Evolutionary conservation across 2,329 filamentous ascomycete species (phyloP), one percentile per base, ranked within the genome.

Genomic region (Neofusicoccum parvum): DNA sequence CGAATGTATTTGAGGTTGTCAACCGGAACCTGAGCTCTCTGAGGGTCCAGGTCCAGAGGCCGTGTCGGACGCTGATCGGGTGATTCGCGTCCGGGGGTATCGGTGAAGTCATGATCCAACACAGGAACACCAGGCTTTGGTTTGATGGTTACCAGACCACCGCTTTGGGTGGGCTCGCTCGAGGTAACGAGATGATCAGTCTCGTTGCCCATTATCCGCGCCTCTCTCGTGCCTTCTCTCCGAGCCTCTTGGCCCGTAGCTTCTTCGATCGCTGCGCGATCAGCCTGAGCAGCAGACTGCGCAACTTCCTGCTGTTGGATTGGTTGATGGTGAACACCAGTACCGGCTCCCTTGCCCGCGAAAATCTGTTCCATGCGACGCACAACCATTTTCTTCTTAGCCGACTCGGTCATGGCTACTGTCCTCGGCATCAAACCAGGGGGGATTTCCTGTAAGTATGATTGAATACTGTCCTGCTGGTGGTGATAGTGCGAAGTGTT

Each of bases 1-100:
- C 88, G 87, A 69, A 93, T 91, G 72, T 93, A 94, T 7, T 91
- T 84, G 76, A 95, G 88, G 68, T 95, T 96, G 1, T 95, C 91
- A 0, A 84, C 81, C 0, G 92, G 90, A 5, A 90, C 81, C 72
- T 94, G 92, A 3, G 86, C 83, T n/a, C 92, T 88, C 73, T 92
- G 86, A 2, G 90, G 91, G 70, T 96, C 92, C 12, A 95, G 79
- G 72, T 96, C 92, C 45, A 88, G 81, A 14, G 90, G 90, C 34
- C 90, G 82, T 0, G 92, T 95, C 1, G 92, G 90, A 59, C 92
- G 84, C 75, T 96, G 92, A 64, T 93, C 89, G 0, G 86, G 85
- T 0, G 80, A 81, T 20, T 37, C 11, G 32, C 34, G n/a, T 5
- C 34, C 49, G 20, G 49, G 5, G 2, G 59, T 11, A 3, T 41